Evolutionary conservation across 1,139 yeast species (phyloP).

Genomic region (Geotrichum klebahnii): DNA sequence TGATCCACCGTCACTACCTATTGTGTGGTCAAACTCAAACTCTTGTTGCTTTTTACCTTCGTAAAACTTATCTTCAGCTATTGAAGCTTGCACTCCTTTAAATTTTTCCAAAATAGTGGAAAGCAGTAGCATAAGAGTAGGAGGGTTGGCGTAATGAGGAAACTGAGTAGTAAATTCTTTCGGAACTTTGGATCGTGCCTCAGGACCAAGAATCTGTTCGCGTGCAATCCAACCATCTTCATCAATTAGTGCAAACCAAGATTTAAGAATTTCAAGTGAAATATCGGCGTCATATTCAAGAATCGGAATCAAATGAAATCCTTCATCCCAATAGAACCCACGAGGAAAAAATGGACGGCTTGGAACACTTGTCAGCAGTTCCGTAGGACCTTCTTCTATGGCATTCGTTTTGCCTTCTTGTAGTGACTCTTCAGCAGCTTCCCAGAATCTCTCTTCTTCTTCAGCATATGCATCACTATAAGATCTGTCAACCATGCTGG

Average conservation of each 20-base stretch:
- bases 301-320: conserved; percentile 83
- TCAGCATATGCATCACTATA: conserved; percentile 59
- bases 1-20: background rate
- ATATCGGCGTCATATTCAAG: conserved; percentile 80
- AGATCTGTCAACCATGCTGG: conserved; percentile 72
- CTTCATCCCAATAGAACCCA: conserved; percentile 99
- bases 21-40: conserved; percentile 12
- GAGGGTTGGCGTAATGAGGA: conserved; percentile 92
- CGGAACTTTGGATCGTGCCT: conserved; percentile 86
- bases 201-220: conserved; percentile 89
- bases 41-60: conserved; percentile 11
- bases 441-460: conserved; percentile 43
- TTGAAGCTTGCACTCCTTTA: conserved; percentile 23
- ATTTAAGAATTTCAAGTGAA: conserved; percentile 70
- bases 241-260: conserved; percentile 87
- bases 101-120: conserved; percentile 59
- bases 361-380: conserved; percentile 79
- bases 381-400: conserved; percentile 41
- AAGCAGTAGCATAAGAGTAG: conserved; percentile 80
- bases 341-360: conserved; percentile 93
- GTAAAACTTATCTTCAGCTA: conserved; percentile 15
- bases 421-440: conserved; percentile 26
- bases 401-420: conserved; percentile 27
- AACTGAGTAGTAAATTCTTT: conserved; percentile 79
- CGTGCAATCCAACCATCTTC: conserved; percentile 95